A percentile compares a stretch with the other conserved stretches of the same genome.
Evolutionary conservation across 176 grass and related monocot species (phyloP).

Genomic region (Oryza meyeriana): DNA sequence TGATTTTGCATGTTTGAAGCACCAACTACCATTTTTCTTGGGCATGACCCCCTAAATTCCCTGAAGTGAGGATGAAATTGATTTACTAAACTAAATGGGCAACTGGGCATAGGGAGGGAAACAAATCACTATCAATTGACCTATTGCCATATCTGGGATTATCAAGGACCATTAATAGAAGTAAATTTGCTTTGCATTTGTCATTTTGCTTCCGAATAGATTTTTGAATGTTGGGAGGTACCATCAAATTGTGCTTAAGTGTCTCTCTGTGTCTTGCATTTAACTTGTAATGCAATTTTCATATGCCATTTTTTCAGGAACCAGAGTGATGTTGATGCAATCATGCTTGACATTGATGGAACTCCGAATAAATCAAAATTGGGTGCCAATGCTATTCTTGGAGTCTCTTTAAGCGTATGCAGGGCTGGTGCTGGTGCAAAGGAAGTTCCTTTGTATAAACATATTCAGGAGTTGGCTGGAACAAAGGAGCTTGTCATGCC

Average conservation of each 20-base stretch:
- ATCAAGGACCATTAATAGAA: not conserved
- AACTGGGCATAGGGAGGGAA: not conserved
- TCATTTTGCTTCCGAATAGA: not conserved
- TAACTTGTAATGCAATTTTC: conserved; percentile 7
- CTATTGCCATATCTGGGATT: not conserved
- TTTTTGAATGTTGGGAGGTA: conserved; percentile 5
- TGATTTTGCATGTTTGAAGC: not conserved
- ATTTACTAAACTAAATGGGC: not conserved
- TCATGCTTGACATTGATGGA: conserved; percentile 98
- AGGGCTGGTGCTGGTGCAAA: conserved; percentile 82
- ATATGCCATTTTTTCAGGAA: conserved; percentile 53
- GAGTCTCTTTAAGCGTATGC: conserved; percentile 92
- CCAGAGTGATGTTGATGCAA: conserved; percentile 77
- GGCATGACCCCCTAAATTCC: not conserved
- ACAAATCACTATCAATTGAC: not conserved
- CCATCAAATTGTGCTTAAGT: not conserved
- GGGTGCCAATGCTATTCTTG: conserved; percentile 96
- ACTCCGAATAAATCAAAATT: conserved; percentile 87
- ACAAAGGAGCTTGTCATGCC: conserved; percentile 93
- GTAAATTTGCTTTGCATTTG: not conserved
- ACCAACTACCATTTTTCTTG: not conserved
- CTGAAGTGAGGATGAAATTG: not conserved
- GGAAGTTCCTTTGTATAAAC: conserved; percentile 83
- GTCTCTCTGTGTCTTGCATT: not conserved
- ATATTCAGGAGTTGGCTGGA: conserved; percentile 89